phyloP scores from a whole-genome alignment of 345 rosid genomes.

The Eucalyptus pauciflora region DNA sequence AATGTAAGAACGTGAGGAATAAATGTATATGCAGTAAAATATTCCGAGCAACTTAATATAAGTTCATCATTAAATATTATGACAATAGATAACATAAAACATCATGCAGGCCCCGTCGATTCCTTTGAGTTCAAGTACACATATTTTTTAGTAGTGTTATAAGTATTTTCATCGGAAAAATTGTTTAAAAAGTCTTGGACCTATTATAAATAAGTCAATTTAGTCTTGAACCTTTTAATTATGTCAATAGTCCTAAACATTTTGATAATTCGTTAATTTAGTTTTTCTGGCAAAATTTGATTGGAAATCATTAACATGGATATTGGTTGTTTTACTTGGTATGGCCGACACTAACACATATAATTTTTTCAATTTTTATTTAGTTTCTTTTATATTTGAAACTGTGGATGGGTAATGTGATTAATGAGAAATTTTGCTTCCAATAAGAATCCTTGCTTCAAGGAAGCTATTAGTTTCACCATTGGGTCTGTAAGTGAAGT shows the following conservation, averaged over 20 bases:
- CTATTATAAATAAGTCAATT: neutral
- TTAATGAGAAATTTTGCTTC: neutral
- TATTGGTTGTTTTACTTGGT: accelerated
- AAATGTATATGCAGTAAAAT: accelerated
- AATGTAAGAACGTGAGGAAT: neutral
- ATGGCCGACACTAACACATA: accelerated
- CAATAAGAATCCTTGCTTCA: neutral
- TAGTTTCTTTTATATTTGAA: neutral
- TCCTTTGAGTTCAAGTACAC: neutral
- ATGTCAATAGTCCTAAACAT: too few species aligned
- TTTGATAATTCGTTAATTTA: neutral
- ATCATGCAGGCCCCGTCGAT: neutral
- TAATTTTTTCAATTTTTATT: too few species aligned
- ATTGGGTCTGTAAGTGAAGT: neutral
- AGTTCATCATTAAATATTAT: neutral
- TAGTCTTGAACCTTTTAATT: too few species aligned
- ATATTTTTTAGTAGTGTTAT: too few species aligned
- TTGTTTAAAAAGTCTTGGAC: neutral
- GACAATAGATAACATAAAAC: neutral
- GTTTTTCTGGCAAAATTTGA: neutral
- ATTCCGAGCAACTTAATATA: neutral
- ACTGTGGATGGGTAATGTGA: neutral
- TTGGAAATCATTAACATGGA: accelerated
- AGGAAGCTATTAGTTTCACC: neutral
- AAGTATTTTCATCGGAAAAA: accelerated